Evolutionary conservation across 2,329 filamentous ascomycete genomes (phyloP), one percentile per base, ranked within the genome.

Genomic region (Xylaria sp.): DNA sequence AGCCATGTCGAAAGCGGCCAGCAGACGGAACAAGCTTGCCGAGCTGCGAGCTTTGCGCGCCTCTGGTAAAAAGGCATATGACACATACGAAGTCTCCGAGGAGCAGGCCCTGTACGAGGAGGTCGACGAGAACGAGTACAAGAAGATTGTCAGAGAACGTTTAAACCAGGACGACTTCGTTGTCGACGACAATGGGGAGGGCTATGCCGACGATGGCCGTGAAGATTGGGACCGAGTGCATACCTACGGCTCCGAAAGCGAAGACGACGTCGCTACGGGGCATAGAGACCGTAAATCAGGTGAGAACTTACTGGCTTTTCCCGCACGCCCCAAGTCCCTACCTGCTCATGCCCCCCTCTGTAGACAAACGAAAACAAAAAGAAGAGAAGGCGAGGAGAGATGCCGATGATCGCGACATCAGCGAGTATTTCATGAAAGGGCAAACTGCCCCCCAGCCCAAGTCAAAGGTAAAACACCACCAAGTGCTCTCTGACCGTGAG

Each of bases 161-260:
- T 83, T 99, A 54, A 92, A 98, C 74, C 85, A 96, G 72, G 95
- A 99, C 72, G 95, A 99, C 79, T 99, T 99, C 73, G 94, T 99
- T 55, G 94, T 99, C 63, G 95, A 98, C 80, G 95, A 99, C 80
- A 96, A 97, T 80, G 94, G 94, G 73, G 92, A 94, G 75, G 94
- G 95, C 38, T 99, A 99, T 73, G 94, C 92, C 68, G 94, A 98
- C 75, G 95, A 98, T 74, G 95, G 95, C 64, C 89, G 95, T 58
- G 94, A 97, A 78, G 95, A 98, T 71, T 94, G 94, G 94, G 89
- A 94, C 77, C 87, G 90, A 70, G 84, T 89, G 67, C 81, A 83
- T 68, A 83, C 83, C 63, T 80, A 86, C 74, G 85, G 89, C 65
- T 91, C 89, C 37, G 92, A 95, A 64, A 94, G 88, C 65, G 92